These are phyloP conservation scores for Heterobasidion parviporum DNA, from an alignment of 1,284 basidiomycete species.

Conservation along the genomic window DNA sequence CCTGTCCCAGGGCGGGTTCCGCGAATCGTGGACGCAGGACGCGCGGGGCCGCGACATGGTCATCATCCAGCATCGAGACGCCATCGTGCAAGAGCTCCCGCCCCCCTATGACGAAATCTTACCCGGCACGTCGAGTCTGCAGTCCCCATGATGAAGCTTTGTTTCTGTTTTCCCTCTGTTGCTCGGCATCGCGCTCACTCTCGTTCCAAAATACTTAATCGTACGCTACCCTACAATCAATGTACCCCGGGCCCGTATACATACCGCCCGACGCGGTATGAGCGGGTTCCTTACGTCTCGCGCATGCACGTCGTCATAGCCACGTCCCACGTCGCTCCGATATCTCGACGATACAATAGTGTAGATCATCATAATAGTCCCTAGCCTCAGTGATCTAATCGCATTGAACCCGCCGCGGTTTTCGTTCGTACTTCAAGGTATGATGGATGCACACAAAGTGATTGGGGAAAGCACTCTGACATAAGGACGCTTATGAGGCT, in stretches of 20 bases:
- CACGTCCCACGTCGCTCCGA: too few species aligned
- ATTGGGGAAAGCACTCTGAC: too few species aligned
- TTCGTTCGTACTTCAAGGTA: too few species aligned
- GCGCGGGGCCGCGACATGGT: neutral
- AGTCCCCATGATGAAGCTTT: neutral
- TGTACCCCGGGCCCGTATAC: neutral
- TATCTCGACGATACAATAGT: too few species aligned
- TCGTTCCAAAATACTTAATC: neutral
- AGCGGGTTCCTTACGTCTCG: too few species aligned
- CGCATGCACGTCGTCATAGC: too few species aligned
- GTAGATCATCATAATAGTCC: too few species aligned
- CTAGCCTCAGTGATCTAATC: too few species aligned
- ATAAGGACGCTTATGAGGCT: too few species aligned
- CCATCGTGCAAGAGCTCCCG: constrained; percentile 8
- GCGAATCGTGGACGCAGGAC: neutral
- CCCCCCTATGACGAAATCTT: constrained; percentile 10
- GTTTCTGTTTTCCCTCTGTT: neutral
- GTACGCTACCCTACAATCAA: neutral
- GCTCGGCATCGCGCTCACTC: neutral
- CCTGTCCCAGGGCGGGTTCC: neutral
- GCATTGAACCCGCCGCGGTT: too few species aligned
- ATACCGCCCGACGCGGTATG: too few species aligned
- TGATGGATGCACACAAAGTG: too few species aligned
- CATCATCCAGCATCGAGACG: constrained; percentile 11
- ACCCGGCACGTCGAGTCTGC: neutral